phyloP scores from a whole-genome alignment of 768 basidiomycete genomes.

The Amanita brunnescens region DNA sequence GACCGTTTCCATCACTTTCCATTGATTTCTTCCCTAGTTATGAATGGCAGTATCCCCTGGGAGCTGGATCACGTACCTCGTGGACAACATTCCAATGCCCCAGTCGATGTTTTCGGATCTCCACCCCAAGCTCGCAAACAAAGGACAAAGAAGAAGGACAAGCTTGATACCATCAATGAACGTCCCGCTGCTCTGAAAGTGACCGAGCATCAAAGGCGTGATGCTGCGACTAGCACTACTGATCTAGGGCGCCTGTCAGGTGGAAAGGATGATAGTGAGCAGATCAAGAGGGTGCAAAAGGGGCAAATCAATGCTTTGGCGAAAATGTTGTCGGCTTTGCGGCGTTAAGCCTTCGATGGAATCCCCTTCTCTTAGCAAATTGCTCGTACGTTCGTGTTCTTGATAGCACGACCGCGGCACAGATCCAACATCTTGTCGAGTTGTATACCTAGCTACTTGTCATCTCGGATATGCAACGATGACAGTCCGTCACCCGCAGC shows the following conservation, averaged over 20 bases:
- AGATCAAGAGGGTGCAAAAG: slow-evolving; percentile 73
- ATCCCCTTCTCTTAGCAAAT: background rate
- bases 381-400: slow-evolving; percentile 3
- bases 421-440: slow-evolving; percentile 29
- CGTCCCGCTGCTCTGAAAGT: slow-evolving; percentile 40
- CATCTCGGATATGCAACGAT: slow-evolving; percentile 27
- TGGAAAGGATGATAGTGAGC: slow-evolving; percentile 37
- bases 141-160: slow-evolving; percentile 61
- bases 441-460: slow-evolving; percentile 39
- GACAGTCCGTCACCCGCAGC: slow-evolving; percentile 2
- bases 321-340: slow-evolving; percentile 82
- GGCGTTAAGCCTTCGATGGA: slow-evolving; percentile 36
- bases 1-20: slow-evolving; percentile 23
- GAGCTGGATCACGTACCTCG: slow-evolving; percentile 63
- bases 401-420: slow-evolving; percentile 15
- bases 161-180: slow-evolving; percentile 70
- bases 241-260: slow-evolving; percentile 40
- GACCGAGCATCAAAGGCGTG: slow-evolving; percentile 41
- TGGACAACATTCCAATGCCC: slow-evolving; percentile 50
- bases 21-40: slow-evolving; percentile 35
- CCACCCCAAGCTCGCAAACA: slow-evolving; percentile 50
- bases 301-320: slow-evolving; percentile 85
- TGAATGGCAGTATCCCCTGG: slow-evolving; percentile 75
- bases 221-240: slow-evolving; percentile 70
- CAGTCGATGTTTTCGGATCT: slow-evolving; percentile 54